Base-by-base conservation (phyloP, 1,284 basidiomycete genomes). In the Moesziomyces sp. region DNA sequence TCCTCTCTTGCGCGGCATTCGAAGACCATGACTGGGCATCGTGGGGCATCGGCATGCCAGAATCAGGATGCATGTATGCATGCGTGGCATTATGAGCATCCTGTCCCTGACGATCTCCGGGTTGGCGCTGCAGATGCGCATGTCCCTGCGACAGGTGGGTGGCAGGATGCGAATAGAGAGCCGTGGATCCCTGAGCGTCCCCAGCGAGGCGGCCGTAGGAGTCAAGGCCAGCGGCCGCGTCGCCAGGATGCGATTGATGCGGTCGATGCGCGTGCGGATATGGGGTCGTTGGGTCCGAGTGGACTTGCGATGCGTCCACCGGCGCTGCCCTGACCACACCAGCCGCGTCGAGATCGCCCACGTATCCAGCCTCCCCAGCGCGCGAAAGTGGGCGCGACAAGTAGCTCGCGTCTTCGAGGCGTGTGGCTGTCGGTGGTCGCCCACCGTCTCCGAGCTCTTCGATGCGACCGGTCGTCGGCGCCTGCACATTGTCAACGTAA, bases 381-480 rank as follows among this genome's bases (percentile, higher is more conserved):
- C 61, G 67, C 23, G 67, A 70, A 16, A 70, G 59, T 0, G 67
- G 60, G 3, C 67, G 61, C 18, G 67, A 70, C n/a, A 55, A 38
- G 23, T 62, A 63, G 16, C 40, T 46, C 3, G 52, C 26, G 3
- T 69, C 66, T 21, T 71, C 68, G 2, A 58, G 28, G 2, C 55
- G 55, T 19, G 28, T 48, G 14, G 63, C 58, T 1, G 58, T 42
- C 6, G 56, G 64, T 5, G 60, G 56, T 57, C 59, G 55, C 16
- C 57, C 45, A 14, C 46, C 51, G 13, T 72, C 69, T 4, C 47
- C 46, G 18, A 58, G 26, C 21, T 67, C 70, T 21, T 50, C 60
- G 21, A 67, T 67, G 28, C 60, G 70, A 2, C 44, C 50, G 5
- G 53, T 28, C 16, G 55, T 34, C 3, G 50, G 58, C 30, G 47